Evolutionary conservation across 179 eudicot species (phyloP).

Genomic region (Amaranthus tricolor): DNA sequence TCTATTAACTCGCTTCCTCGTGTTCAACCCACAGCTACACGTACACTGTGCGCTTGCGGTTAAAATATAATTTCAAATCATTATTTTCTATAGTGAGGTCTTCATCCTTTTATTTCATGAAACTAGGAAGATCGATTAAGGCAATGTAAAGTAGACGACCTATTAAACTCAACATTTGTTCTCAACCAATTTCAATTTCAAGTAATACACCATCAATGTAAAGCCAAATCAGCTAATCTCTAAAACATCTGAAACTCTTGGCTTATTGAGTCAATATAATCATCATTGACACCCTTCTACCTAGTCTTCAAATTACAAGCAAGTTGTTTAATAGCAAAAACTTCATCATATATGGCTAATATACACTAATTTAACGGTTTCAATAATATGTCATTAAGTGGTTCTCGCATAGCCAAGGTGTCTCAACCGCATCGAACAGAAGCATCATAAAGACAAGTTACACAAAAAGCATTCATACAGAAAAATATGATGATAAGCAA

Average conservation of each 20-base stretch:
- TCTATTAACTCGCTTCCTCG: neutral
- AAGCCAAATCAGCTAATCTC: neutral
- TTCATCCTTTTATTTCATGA: no score
- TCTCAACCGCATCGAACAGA: no score
- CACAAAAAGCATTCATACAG: neutral
- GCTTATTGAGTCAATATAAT: neutral
- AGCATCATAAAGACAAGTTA: neutral
- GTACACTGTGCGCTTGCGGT: no score
- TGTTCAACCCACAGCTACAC: neutral
- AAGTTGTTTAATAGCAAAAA: no score
- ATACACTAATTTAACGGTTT: neutral
- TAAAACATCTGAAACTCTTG: neutral
- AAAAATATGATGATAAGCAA: slow-evolving; percentile 6
- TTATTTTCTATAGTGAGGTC: no score
- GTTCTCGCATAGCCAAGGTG: neutral
- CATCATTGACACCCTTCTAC: neutral
- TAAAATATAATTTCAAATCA: no score
- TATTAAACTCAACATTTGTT: no score
- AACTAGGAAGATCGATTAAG: no score
- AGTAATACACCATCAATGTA: neutral
- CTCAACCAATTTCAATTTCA: no score
- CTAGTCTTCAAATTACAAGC: neutral
- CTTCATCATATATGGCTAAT: neutral
- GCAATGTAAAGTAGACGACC: no score
- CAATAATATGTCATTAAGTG: neutral